phyloP scores from a whole-genome alignment of 129 eudicot species.

The Cynara cardunculus region DNA sequence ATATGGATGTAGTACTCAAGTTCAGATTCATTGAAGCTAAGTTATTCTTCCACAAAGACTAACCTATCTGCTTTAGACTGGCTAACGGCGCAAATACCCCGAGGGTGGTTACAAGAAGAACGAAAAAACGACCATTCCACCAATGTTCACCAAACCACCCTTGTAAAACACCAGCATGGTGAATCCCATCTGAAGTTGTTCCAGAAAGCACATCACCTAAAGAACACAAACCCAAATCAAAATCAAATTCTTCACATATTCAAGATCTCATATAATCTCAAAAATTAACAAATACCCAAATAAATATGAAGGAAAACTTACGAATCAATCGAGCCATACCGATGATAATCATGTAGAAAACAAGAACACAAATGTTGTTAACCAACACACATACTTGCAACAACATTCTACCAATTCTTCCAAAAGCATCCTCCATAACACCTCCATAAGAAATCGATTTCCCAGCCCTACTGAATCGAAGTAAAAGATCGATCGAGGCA shows the following conservation, averaged over 20 bases:
- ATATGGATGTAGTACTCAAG: no score
- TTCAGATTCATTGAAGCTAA: no score
- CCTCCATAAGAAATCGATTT: slow-evolving; percentile 66
- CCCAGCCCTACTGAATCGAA: slow-evolving; percentile 68
- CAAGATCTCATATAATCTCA: neutral
- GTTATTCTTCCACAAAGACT: no score
- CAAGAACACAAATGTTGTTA: slow-evolving; percentile 73
- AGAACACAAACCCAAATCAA: slow-evolving; percentile 7
- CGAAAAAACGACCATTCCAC: slow-evolving; percentile 82
- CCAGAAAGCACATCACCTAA: slow-evolving; percentile 92
- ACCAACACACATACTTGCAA: slow-evolving; percentile 72
- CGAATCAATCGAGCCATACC: slow-evolving; percentile 34
- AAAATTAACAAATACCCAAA: neutral
- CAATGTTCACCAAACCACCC: slow-evolving; percentile 92
- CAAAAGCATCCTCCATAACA: slow-evolving; percentile 86
- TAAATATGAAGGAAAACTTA: neutral
- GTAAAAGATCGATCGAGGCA: slow-evolving; percentile 66
- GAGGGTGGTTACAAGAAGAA: slow-evolving; percentile 70
- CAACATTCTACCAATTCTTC: slow-evolving; percentile 69
- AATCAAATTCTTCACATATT: neutral
- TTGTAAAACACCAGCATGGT: slow-evolving; percentile 88
- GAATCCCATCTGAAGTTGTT: slow-evolving; percentile 71
- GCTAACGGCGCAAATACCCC: slow-evolving; percentile 87
- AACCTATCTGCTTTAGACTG: slow-evolving; percentile 88
- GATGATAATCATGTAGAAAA: slow-evolving; percentile 89